phyloP scores from a whole-genome alignment of 257 asterid species.

The Leptodermis oblonga region DNA sequence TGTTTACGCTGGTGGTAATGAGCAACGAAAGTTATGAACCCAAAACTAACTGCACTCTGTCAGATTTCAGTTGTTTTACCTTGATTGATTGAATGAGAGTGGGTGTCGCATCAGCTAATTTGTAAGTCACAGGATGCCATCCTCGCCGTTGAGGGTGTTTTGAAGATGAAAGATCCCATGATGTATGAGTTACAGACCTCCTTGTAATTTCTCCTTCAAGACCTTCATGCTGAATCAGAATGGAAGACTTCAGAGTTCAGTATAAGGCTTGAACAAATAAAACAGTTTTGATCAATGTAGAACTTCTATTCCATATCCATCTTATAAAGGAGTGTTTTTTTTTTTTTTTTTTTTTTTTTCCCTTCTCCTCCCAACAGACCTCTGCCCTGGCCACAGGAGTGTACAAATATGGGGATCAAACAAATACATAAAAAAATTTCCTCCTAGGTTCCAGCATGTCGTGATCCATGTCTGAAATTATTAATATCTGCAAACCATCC shows the following conservation, averaged over 20 bases:
- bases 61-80: constrained; percentile 35
- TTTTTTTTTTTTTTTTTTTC: too few species aligned
- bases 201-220: constrained; percentile 71
- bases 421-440: background rate
- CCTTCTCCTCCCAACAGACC: too few species aligned
- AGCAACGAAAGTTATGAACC: background rate
- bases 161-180: constrained; percentile 80
- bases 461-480: background rate
- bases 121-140: constrained; percentile 98
- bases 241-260: constrained; percentile 1
- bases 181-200: constrained; percentile 85
- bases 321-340: too few species aligned
- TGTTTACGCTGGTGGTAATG: background rate
- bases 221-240: constrained; percentile 59
- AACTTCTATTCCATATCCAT: background rate
- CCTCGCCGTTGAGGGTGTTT: constrained; percentile 69
- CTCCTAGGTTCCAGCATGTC: background rate
- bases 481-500: background rate
- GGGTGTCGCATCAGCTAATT: constrained; percentile 79
- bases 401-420: background rate
- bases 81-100: constrained; percentile 73
- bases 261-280: background rate
- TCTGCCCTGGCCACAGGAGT: too few species aligned
- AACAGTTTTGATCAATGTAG: background rate
- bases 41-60: too few species aligned